Evolutionary conservation across 1,139 yeast species (phyloP).

Genomic region (Yamadazyma dendronema): DNA sequence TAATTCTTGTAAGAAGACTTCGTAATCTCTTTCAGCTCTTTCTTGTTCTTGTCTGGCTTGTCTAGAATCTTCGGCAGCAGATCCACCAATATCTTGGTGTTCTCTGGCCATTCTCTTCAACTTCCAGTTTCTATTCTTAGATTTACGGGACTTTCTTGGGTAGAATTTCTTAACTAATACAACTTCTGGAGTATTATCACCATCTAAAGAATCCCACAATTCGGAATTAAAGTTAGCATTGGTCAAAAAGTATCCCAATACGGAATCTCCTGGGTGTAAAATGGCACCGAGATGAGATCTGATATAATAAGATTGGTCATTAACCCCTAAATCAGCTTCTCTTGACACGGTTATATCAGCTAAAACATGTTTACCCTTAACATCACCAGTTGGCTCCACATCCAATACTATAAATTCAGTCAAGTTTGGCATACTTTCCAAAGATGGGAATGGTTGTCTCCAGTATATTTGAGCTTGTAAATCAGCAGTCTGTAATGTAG

Average conservation of each 20-base stretch:
- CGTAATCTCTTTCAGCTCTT: slow-evolving; percentile 93
- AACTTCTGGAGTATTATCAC: slow-evolving; percentile 78
- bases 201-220: slow-evolving; percentile 71
- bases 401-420: slow-evolving; percentile 91
- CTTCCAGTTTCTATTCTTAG: slow-evolving; percentile 88
- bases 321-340: slow-evolving; percentile 79
- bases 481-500: slow-evolving; percentile 79
- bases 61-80: slow-evolving; percentile 59
- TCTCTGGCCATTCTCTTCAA: slow-evolving; percentile 98
- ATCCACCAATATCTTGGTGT: slow-evolving; percentile 80
- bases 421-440: slow-evolving; percentile 73
- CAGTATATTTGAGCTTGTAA: slow-evolving; percentile 75
- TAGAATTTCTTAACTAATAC: slow-evolving; percentile 89
- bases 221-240: slow-evolving; percentile 87
- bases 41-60: slow-evolving; percentile 87
- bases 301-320: slow-evolving; percentile 76
- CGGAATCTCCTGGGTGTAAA: slow-evolving; percentile 94
- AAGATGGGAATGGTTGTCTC: slow-evolving; percentile 80
- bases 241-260: slow-evolving; percentile 80
- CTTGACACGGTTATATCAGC: slow-evolving; percentile 92
- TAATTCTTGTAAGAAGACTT: slow-evolving; percentile 90
- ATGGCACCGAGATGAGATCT: slow-evolving; percentile 92
- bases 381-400: slow-evolving; percentile 88
- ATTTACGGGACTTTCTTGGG: slow-evolving; percentile 72
- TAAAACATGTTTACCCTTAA: slow-evolving; percentile 75